Evolutionary conservation across 495 filamentous ascomycete species (phyloP).

Genomic region (Podospora pseudocomata): DNA sequence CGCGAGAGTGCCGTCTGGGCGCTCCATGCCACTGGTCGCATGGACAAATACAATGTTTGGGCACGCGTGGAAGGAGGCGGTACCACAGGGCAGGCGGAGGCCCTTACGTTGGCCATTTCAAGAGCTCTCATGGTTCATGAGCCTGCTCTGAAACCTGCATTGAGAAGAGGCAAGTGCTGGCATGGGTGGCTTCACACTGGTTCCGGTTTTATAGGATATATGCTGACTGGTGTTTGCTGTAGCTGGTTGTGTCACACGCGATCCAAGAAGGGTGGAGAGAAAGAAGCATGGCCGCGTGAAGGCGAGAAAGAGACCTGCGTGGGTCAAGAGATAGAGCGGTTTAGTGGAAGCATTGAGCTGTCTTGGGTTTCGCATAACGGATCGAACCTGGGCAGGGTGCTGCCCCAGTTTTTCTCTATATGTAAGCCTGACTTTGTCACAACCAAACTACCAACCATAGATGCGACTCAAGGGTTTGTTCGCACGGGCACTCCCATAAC

Average conservation of each 20-base stretch:
- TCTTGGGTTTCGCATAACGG: constrained; percentile 22
- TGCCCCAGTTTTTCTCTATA: constrained; percentile 10
- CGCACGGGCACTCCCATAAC: constrained; percentile 9
- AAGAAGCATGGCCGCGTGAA: constrained; percentile 97
- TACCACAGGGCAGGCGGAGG: constrained; percentile 92
- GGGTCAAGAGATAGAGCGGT: constrained; percentile 77
- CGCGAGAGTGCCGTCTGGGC: constrained; percentile 93
- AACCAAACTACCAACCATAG: constrained; percentile 18
- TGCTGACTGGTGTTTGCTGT: constrained; percentile 27
- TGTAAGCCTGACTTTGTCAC: constrained; percentile 26
- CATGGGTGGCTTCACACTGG: constrained; percentile 7
- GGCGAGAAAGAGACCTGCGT: constrained; percentile 95
- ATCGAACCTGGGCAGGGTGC: constrained; percentile 10
- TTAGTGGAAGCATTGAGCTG: constrained; percentile 14
- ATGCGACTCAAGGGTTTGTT: constrained; percentile 3
- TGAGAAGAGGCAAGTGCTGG: constrained; percentile 75
- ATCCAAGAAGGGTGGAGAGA: constrained; percentile 88
- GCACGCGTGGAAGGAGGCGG: constrained; percentile 78
- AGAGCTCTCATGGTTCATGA: constrained; percentile 88
- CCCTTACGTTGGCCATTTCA: constrained; percentile 85
- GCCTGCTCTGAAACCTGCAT: constrained; percentile 78
- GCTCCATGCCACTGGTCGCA: constrained; percentile 70
- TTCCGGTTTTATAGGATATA: constrained; percentile 8
- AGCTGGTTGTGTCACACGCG: constrained; percentile 91
- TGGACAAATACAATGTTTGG: constrained; percentile 98